These are phyloP conservation scores for Stephania yunnanensis DNA, from an alignment of 164 flowering plant species.

Conservation along the genomic window DNA sequence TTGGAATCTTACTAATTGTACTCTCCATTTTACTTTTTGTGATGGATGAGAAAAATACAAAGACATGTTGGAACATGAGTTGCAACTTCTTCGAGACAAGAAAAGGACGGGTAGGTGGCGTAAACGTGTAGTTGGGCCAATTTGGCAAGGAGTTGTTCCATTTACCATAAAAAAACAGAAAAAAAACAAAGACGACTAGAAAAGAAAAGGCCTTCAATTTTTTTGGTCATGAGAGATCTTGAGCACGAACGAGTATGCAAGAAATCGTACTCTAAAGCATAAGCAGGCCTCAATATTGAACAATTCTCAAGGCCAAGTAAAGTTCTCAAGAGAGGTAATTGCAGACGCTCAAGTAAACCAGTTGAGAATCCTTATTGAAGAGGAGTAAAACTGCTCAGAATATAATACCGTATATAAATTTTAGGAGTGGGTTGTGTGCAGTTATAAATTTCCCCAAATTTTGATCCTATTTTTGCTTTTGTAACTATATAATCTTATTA, in stretches of 20 bases:
- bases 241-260: slow-evolving; percentile 92
- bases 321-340: slow-evolving; percentile 81
- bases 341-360: slow-evolving; percentile 91
- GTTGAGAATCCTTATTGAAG: slow-evolving; percentile 83
- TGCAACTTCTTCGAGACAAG: slow-evolving; percentile 99
- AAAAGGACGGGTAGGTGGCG: no score
- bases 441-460: no score
- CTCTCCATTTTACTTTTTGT: no score
- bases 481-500: no score
- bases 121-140: no score
- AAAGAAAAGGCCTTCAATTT: slow-evolving; percentile 83
- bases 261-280: slow-evolving; percentile 96
- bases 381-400: slow-evolving; percentile 1
- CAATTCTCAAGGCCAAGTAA: slow-evolving; percentile 96
- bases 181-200: no score
- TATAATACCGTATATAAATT: no score
- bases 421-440: no score
- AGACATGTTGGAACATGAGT: slow-evolving; percentile 71
- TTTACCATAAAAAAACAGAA: no score
- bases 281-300: slow-evolving; percentile 96
- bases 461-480: no score
- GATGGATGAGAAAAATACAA: background rate
- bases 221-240: slow-evolving; percentile 92
- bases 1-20: no score
- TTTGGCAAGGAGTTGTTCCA: slow-evolving; percentile 97